Evolutionary conservation across 2,329 filamentous ascomycete species (phyloP).

Genomic region (Cordyceps cateniannulata): DNA sequence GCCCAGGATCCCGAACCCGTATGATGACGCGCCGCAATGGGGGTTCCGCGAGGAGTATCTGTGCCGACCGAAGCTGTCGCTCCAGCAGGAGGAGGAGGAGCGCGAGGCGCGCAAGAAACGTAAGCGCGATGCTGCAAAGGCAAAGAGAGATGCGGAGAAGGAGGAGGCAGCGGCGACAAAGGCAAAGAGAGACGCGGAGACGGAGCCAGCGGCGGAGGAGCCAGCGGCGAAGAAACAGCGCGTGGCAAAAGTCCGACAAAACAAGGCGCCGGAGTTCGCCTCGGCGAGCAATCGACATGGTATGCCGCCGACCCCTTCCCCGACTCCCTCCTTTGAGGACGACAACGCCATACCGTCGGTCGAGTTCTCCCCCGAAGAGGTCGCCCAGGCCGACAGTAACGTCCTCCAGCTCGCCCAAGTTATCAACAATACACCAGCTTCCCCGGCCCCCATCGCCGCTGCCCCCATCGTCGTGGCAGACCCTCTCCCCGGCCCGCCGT

Average conservation of each 20-base stretch:
- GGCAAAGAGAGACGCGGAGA: too few relatives aligned
- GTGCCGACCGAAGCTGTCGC: neutral
- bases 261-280: too few relatives aligned
- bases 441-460: too few relatives aligned
- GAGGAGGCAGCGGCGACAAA: neutral
- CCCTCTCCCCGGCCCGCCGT: neutral
- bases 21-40: neutral
- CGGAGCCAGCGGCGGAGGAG: too few relatives aligned
- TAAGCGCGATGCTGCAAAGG: neutral
- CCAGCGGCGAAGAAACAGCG: too few relatives aligned
- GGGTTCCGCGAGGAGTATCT: neutral
- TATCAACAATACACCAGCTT: neutral
- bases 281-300: too few relatives aligned
- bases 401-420: neutral
- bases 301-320: neutral
- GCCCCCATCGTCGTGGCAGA: too few relatives aligned
- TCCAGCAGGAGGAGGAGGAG: neutral
- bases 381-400: neutral
- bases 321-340: neutral
- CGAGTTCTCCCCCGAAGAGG: neutral
- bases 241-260: too few relatives aligned
- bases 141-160: neutral
- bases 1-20: neutral
- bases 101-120: neutral
- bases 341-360: neutral